Percentiles rank a stretch among this genome's conserved stretches.
phyloP scores from a whole-genome alignment of 331 rosid species.

The Quercus lobata region DNA sequence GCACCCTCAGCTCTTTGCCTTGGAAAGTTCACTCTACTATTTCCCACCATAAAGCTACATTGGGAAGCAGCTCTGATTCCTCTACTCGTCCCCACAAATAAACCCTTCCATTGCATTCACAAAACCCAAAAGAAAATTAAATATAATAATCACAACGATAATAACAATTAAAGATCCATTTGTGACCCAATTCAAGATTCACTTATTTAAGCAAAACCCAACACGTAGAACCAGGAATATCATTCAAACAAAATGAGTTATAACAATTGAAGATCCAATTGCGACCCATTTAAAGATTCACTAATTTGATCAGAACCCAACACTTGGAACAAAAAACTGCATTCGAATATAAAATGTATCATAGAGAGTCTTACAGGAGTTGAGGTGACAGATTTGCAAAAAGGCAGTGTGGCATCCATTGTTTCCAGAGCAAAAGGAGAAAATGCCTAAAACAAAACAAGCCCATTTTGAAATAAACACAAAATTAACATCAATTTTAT shows the following conservation, averaged over 20 bases:
- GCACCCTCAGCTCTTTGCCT: slow-evolving; percentile 44
- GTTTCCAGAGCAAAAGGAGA: background rate
- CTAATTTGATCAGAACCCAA: background rate
- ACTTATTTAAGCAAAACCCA: background rate
- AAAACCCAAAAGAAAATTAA: background rate
- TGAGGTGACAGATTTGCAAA: slow-evolving; percentile 57
- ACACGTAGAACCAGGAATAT: background rate
- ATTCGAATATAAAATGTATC: background rate
- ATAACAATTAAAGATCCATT: background rate
- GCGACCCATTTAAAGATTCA: background rate
- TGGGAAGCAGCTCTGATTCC: slow-evolving; percentile 64
- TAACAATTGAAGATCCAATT: background rate
- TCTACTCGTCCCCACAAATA: slow-evolving; percentile 40
- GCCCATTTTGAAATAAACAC: background rate
- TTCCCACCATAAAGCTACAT: slow-evolving; percentile 57
- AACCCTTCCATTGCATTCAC: slow-evolving; percentile 42
- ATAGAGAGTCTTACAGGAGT: slow-evolving; percentile 41
- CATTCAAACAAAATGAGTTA: background rate
- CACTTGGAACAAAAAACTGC: background rate
- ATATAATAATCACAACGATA: no score
- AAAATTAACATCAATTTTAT: background rate
- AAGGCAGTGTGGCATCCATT: slow-evolving; percentile 67
- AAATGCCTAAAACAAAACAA: slow-evolving; percentile 1
- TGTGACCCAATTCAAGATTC: background rate
- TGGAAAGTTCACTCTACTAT: slow-evolving; percentile 42